Base-by-base conservation (phyloP, 352 stramenopile species). In the Vaucheria bursata region DNA sequence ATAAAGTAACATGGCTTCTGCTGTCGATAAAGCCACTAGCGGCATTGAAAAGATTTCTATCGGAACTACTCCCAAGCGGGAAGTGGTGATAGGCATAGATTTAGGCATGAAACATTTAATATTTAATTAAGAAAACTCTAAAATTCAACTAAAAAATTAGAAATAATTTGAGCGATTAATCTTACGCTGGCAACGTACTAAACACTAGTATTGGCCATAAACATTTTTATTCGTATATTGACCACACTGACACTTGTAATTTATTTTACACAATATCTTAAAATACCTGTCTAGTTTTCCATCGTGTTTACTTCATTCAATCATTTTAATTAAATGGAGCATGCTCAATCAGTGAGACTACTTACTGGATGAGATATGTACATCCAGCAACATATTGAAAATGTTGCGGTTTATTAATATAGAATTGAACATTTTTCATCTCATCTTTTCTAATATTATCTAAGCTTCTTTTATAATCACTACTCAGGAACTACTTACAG, bases 401-500 rank as follows among this genome's bases (percentile, higher is more conserved):
- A 6, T 38, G 34, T 29, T 38, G 59, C 59, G 39, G 5, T 5
- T 12, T 50, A 12, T 12, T 5, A 5, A 50, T 12, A 12, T 5
- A 12, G 39, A 5, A 50, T 12, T 12, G 39, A 50, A 12, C 39
- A n/a, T n/a, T n/a, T n/a, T 59, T 25, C 45, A 25, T 59, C 45
- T 25, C 45, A 59, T 25, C 45, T 8, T 34, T 68, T 2, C 53
- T 34, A 31, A 45, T 29, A 36, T 35, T 29, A 29, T 3, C 31
- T 7, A 7, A 34, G 31, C 6, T 8, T 38, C 39, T 5, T 12
- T 50, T 50, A 12, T 12, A 50, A 50, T 50, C 39, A 12, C 65
- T 39, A 1, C 8, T 2, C 65, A 72, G 78, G 78, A 18, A 83
- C 78, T 3, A 83, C 78, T 36, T 83, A 79, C 78, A 83, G 78